phyloP scores from a whole-genome alignment of 1,139 yeast genomes.

The Saccharomycopsis hybrid region DNA sequence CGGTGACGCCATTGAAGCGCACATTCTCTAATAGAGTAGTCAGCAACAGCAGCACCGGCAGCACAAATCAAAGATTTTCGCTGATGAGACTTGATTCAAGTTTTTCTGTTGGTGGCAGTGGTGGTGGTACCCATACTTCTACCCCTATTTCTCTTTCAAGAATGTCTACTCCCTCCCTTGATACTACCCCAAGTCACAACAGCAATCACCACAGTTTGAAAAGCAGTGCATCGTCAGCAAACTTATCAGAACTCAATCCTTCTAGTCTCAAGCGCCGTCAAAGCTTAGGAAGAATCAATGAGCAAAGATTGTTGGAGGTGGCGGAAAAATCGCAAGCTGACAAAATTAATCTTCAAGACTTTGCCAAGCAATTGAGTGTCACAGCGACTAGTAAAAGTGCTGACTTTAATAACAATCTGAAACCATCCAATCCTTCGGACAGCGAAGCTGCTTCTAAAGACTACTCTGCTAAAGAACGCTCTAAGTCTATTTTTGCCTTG shows the following conservation, averaged over 20 bases:
- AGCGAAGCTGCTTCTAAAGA: too few relatives aligned
- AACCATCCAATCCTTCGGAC: too few relatives aligned
- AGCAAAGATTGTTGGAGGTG: neutral
- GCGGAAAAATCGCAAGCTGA: slow-evolving; percentile 4
- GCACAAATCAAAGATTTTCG: too few relatives aligned
- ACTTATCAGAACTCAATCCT: too few relatives aligned
- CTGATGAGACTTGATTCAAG: neutral
- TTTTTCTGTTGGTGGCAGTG: too few relatives aligned
- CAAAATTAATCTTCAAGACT: neutral
- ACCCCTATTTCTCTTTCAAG: neutral
- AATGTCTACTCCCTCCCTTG: neutral
- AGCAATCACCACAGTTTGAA: neutral
- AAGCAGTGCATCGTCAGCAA: too few relatives aligned
- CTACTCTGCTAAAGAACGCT: neutral
- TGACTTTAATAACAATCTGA: neutral
- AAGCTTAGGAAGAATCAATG: neutral
- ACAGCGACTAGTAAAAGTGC: neutral
- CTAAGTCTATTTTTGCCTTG: slow-evolving; percentile 10
- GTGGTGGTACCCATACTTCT: neutral
- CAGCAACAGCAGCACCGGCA: neutral
- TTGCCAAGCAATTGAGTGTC: slow-evolving; percentile 5
- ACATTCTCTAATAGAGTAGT: neutral
- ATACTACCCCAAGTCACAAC: neutral
- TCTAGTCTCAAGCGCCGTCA: too few relatives aligned
- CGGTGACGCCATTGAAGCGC: neutral